Conservation (phyloP, 148 eudicot genomes). For the Fagopyrum homotropicum region DNA sequence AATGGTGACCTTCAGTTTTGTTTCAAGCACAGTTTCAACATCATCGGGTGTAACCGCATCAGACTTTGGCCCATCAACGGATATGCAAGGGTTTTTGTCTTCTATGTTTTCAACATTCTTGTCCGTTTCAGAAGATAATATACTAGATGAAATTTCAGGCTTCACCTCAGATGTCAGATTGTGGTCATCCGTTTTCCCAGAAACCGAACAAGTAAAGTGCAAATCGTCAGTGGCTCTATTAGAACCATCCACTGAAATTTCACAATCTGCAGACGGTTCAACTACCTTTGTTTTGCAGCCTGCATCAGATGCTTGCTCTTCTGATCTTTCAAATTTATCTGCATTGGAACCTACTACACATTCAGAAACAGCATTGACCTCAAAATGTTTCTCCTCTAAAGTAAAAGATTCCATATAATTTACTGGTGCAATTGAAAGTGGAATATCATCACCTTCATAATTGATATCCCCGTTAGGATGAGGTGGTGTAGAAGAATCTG, state of each 20-base stretch:
- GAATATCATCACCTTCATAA: conserved; percentile 18
- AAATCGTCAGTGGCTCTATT: conserved; percentile 10
- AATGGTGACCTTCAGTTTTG: conserved; percentile 2
- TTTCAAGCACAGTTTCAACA: conserved; percentile 9
- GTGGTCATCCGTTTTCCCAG: conserved; percentile 13
- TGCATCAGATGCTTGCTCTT: background rate
- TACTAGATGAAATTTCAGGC: conserved; percentile 19
- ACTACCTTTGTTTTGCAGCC: conserved; percentile 15
- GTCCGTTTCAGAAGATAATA: conserved; percentile 16
- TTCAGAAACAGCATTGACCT: conserved; percentile 19
- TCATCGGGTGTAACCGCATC: background rate
- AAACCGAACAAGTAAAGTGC: conserved; percentile 6
- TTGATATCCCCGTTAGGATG: background rate
- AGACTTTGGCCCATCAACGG: conserved; percentile 13
- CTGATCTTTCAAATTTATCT: background rate
- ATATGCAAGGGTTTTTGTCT: conserved; percentile 5
- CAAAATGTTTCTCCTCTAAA: conserved; percentile 24
- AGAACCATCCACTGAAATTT: conserved; percentile 16
- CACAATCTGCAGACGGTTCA: conserved; percentile 15
- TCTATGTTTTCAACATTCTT: conserved; percentile 15
- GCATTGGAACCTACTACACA: conserved; percentile 12
- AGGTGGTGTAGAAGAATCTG: background rate
- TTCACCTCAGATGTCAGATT: conserved; percentile 15
- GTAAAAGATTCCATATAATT: conserved; percentile 19
- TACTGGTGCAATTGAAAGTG: conserved; percentile 19